Evolutionary conservation across 805 yeast genomes (phyloP).

Genomic region (Debaryomyces castellii): DNA sequence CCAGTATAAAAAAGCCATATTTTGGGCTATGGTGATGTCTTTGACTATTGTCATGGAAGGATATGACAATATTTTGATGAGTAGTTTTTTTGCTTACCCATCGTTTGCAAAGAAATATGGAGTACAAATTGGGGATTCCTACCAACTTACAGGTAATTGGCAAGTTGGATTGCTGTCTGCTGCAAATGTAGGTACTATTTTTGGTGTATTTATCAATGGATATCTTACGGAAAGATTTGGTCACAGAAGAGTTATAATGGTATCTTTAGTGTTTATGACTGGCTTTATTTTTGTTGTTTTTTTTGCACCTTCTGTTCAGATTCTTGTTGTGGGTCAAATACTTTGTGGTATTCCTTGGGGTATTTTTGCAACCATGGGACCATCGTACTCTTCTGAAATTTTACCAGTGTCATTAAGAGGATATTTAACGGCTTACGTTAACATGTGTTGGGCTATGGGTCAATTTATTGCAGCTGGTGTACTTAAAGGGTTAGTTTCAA

Average conservation of each 20-base stretch:
- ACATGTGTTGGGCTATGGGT: constrained; percentile 39
- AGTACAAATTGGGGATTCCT: constrained; percentile 24
- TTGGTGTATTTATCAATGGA: constrained; percentile 46
- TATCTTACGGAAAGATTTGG: constrained; percentile 44
- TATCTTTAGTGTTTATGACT: constrained; percentile 22
- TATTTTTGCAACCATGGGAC: constrained; percentile 37
- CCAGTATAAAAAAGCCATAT: background rate
- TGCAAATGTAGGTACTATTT: constrained; percentile 36
- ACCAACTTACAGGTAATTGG: constrained; percentile 34
- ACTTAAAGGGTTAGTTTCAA: constrained; percentile 32
- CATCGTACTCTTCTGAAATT: constrained; percentile 44
- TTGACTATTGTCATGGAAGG: constrained; percentile 42
- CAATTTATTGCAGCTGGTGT: constrained; percentile 44
- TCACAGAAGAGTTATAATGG: constrained; percentile 34
- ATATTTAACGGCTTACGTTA: constrained; percentile 38
- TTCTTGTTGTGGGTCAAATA: constrained; percentile 32
- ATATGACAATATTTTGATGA: constrained; percentile 41
- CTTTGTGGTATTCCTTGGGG: constrained; percentile 47
- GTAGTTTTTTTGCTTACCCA: constrained; percentile 37
- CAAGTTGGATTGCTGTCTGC: constrained; percentile 31
- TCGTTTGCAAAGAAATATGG: constrained; percentile 35
- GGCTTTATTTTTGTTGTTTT: constrained; percentile 40
- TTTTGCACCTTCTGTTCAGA: constrained; percentile 25
- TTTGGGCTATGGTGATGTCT: constrained; percentile 3
- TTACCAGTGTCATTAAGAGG: constrained; percentile 41